Evolutionary conservation across 2,329 filamentous ascomycete species (phyloP), one percentile per base, ranked within the genome.

Genomic region (Pestalotiopsis sp.): DNA sequence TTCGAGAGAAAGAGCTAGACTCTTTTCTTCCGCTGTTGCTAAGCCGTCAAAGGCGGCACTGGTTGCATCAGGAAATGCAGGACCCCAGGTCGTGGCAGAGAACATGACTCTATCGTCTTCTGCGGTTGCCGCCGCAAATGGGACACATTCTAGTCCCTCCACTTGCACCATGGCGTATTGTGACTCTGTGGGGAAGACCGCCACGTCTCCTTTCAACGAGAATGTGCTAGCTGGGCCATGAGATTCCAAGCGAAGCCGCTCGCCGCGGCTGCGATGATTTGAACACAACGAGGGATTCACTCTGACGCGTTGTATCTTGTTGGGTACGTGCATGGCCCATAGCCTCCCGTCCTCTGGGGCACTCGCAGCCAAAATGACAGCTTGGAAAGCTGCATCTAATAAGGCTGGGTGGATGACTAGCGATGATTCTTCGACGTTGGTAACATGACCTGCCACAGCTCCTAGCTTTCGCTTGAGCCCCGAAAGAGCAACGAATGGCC

Each of bases 331-430:
- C 3, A 78, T 70, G 1, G 76, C 69, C 73, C 76, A 78, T 4
- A 83, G 72, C 3, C 72, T 72, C 3, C 75, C 78, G 56, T 81
- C 78, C 0, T 75, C 76, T 0, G 81, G 81, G 25, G 71, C 77
- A 4, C 74, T 75, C 57, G 74, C 76, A 1, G 80, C 80, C 1
- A 76, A 71, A 9, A 82, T 74, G 5, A 78, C 69, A 9, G 77
- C 71, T 69, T 84, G 82, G 65, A 84, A 77, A 5, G 77, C 78
- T 0, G 72, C 72, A 64, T 83, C 81, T 0, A 83, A 71, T 2
- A 74, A 70, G 0, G 73, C 77, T 0, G 81, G 56, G 23, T 58
- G 56, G 20, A 52, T 20, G 14, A 52, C 14, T 0, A 52, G 45
- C 4, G 14, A 17, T 20, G 45, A 52, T 52, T 20, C 14, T 20